Evolutionary conservation across 352 stramenopile genomes (phyloP), one percentile per base, ranked within the genome.

Genomic region (Aphanomyces invadans): DNA sequence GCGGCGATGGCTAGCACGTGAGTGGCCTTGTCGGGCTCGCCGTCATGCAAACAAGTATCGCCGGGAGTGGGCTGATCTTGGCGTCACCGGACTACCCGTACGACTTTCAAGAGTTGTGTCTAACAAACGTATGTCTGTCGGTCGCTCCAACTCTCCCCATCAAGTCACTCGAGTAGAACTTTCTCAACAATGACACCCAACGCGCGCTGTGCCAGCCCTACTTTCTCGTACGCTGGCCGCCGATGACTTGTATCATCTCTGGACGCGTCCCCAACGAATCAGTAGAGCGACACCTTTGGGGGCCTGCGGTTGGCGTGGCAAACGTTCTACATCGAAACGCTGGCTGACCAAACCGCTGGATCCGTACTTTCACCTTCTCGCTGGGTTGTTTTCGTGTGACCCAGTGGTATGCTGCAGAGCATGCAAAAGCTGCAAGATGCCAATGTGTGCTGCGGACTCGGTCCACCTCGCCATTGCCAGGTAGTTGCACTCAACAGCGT

Each of bases 391-490:
- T n/a, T n/a, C n/a, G n/a, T n/a, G n/a, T n/a, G n/a, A n/a, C n/a
- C n/a, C n/a, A n/a, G n/a, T n/a, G n/a, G n/a, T n/a, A n/a, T n/a
- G n/a, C n/a, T 57, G 31, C 46, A 67, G 60, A 36, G 21, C 26
- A 67, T 67, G 21, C 60, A 67, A 60, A 29, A 29, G 26, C 23
- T 67, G 15, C 42, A 67, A 57, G 42, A 67, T 46, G 38, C 25
- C 7, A 59, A 36, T 25, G 54, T 67, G 19, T 67, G 60, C 49
- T 67, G 60, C n/a, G 60, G 60, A 2, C 39, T 67, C 5, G 60
- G 60, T 2, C 60, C 60, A 10, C 60, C 60, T n/a, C 48, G 32
- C 21, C 60, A 67, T 28, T 67, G 60, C 60, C 10, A 45, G 39
- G 60, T 57, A 59, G 4, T 2, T 2, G 9, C 9, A 2, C 23